phyloP scores from a whole-genome alignment of 805 yeast genomes.

The Sugiyamaella mastotermitis region DNA sequence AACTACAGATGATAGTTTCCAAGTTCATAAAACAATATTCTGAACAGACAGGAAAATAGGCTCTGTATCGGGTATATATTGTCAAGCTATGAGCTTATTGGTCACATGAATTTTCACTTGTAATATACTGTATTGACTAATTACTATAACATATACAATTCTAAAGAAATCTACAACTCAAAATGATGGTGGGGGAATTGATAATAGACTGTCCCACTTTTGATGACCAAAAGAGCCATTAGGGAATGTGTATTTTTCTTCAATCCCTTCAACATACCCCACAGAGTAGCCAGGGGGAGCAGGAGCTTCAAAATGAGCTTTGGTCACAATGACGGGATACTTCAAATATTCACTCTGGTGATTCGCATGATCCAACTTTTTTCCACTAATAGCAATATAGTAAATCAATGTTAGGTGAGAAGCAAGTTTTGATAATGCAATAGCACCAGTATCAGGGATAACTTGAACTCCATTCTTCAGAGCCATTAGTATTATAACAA shows the following conservation, averaged over 20 bases:
- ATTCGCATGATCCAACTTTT: conserved; percentile 28
- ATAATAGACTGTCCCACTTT: too few species aligned
- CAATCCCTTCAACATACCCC: conserved; percentile 23
- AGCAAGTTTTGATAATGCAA: conserved; percentile 33
- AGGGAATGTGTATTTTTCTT: conserved; percentile 26
- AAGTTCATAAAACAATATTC: too few species aligned
- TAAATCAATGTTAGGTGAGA: conserved; percentile 30
- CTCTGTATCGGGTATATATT: too few species aligned
- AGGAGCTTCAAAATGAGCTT: conserved; percentile 30
- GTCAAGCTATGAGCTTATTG: too few species aligned
- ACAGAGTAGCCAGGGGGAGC: conserved; percentile 30
- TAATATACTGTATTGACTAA: too few species aligned
- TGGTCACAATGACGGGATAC: conserved; percentile 25
- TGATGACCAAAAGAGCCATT: too few species aligned
- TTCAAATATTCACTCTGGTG: conserved; percentile 25
- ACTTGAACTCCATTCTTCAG: conserved; percentile 29
- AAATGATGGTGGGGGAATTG: too few species aligned
- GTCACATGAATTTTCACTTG: too few species aligned
- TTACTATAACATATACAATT: too few species aligned
- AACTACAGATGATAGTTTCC: too few species aligned
- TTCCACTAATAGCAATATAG: conserved; percentile 27
- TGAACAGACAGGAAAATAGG: too few species aligned
- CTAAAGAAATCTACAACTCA: too few species aligned
- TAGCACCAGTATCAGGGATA: conserved; percentile 33
- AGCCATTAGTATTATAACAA: conserved; percentile 30